These are phyloP conservation scores for Saturnispora saitoi DNA, from an alignment of 805 yeast genomes.

Conservation along the genomic window DNA sequence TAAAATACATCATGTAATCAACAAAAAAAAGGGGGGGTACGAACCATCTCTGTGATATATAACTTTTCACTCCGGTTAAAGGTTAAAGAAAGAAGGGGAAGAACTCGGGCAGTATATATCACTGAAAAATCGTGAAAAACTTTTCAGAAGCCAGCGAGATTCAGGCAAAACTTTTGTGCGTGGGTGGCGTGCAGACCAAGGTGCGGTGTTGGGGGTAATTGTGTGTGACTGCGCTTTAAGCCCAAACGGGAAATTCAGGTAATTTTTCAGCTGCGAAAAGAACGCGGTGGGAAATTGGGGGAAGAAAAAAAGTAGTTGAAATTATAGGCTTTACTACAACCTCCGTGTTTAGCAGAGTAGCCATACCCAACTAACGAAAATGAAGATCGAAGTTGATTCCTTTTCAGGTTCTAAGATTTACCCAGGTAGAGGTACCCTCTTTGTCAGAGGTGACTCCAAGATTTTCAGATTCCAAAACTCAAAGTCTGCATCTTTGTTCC, in stretches of 20 bases:
- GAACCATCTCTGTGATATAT: slow-evolving; percentile 94
- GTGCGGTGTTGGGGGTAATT: background rate
- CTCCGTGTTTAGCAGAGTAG: background rate
- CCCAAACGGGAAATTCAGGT: background rate
- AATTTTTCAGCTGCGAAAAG: background rate
- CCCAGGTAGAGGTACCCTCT: slow-evolving; percentile 99
- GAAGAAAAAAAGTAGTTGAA: background rate
- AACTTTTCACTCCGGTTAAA: slow-evolving; percentile 85
- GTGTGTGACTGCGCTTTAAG: background rate
- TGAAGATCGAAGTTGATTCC: slow-evolving; percentile 99
- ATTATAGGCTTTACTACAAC: background rate
- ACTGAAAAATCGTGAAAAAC: background rate
- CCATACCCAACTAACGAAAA: slow-evolving; percentile 25
- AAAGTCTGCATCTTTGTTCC: slow-evolving; percentile 95
- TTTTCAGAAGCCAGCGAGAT: too few species aligned
- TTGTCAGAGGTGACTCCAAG: slow-evolving; percentile 99
- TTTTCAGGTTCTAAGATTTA: slow-evolving; percentile 99
- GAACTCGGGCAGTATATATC: too few species aligned
- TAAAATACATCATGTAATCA: too few species aligned
- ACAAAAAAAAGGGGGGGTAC: slow-evolving; percentile 36
- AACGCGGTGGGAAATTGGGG: background rate
- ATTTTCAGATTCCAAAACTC: slow-evolving; percentile 98
- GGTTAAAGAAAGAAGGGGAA: slow-evolving; percentile 1
- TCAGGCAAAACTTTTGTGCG: background rate
- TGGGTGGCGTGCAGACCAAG: too few species aligned